Evolutionary conservation across 1,284 basidiomycete species (phyloP), one percentile per base, ranked within the genome.

Genomic region (Fomitiporia mediterranea): DNA sequence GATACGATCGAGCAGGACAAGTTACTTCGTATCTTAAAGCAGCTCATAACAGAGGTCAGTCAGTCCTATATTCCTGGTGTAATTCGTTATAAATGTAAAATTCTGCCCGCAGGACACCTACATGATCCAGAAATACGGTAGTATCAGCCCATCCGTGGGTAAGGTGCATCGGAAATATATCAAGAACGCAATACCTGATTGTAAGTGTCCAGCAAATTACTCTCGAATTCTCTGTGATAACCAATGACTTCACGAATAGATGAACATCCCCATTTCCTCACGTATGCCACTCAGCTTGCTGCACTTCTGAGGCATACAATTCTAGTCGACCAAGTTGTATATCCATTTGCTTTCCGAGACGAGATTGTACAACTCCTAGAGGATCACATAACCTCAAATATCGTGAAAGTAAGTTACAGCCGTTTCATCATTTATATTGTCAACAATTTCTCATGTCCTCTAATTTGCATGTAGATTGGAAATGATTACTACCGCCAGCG

Each of bases 1-100:
- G 97, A 99, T 70, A 94, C 91, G 0, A 98, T 99, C 61, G 86
- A 94, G 42, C 97, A 99, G 68, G 77, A 79, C 21, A 94, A 89
- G 65, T 72, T 99, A 47, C 71, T 99, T 13, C 74, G 81, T 34
- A 92, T 99, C 28, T 70, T 98, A 37, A 78, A 80, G 21, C 72
- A 82, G 1, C 66, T 95, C 6, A 76, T 97, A 32, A 84, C 84
- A 1, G 82, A 91, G 74, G 92, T 91, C 56, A 6, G 25, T 27
- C 17, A 11, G 2, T 7, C 15, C 15, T 53, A n/a, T n/a, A n/a
- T 8, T 15, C 17, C 11, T 61, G 43, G 30, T 15, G 46, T 6
- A 11, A 21, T 51, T 51, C 4, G 28, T 49, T 30, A 23, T 6
- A n/a, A 8, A 23, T n/a, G 13, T 6, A 15, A 4, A 13, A 30